Evolutionary conservation across 345 rosid species (phyloP).

Genomic region (Jatropha curcas): DNA sequence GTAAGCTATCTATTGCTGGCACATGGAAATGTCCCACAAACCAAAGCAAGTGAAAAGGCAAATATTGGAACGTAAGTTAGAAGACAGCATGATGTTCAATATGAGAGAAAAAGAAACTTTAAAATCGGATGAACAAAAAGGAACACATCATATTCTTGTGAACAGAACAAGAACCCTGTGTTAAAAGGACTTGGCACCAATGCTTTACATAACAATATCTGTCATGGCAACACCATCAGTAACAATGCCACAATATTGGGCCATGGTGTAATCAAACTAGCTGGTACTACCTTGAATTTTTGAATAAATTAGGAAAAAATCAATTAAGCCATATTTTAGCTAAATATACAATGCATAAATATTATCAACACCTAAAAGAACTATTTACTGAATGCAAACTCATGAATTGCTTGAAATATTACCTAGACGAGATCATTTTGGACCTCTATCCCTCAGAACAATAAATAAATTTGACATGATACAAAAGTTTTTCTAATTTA

Average conservation of each 20-base stretch:
- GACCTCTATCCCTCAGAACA: not conserved
- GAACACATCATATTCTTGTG: not conserved
- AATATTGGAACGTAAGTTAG: not conserved
- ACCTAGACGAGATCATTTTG: not conserved
- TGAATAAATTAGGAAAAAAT: not conserved
- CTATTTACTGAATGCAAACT: not conserved
- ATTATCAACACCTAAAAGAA: not conserved
- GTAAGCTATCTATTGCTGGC: not conserved
- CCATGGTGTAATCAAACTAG: no score
- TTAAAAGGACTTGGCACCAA: not conserved
- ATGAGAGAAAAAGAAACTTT: not conserved
- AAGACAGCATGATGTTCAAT: not conserved
- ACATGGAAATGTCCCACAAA: not conserved
- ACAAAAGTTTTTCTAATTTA: not conserved
- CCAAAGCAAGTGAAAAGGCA: slow-evolving; percentile 3
- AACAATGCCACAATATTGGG: not conserved
- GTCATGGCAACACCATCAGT: not conserved
- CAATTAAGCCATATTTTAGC: not conserved
- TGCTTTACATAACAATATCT: not conserved
- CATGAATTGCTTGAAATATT: not conserved
- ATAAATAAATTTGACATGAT: not conserved
- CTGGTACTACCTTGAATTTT: not conserved
- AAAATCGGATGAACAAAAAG: not conserved
- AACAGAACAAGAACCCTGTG: not conserved
- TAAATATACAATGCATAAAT: not conserved